Evolutionary conservation across 371 early-diverging fungal genomes (phyloP).

Genomic region (Syncephalastrum sp.): DNA sequence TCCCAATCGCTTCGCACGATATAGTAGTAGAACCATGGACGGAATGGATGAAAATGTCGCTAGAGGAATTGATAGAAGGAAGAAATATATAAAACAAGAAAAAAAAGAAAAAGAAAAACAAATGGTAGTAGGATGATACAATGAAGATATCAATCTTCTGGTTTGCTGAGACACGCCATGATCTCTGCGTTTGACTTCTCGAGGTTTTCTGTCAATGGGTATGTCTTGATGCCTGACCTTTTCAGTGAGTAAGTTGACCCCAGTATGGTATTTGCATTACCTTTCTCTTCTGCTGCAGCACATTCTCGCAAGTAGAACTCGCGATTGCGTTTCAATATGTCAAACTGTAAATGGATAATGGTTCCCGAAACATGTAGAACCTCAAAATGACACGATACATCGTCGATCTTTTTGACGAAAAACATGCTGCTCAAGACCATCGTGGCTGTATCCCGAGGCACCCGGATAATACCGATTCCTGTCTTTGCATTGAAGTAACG

Average conservation of each 20-base stretch:
- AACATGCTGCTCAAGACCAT: constrained; percentile 37
- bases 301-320: constrained; percentile 33
- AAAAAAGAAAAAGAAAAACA: too few relatives aligned
- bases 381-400: constrained; percentile 29
- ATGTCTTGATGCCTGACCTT: neutral
- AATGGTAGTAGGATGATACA: too few relatives aligned
- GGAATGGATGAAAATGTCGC: too few relatives aligned
- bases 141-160: neutral
- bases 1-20: too few relatives aligned
- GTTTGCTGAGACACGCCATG: neutral
- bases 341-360: constrained; percentile 34
- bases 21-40: too few relatives aligned
- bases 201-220: neutral
- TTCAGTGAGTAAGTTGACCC: neutral
- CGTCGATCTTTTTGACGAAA: constrained; percentile 34
- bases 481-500: constrained; percentile 45
- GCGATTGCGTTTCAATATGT: constrained; percentile 36
- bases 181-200: neutral
- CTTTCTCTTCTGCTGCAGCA: constrained; percentile 24
- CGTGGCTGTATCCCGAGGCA: constrained; percentile 36
- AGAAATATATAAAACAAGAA: too few relatives aligned
- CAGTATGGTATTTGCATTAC: constrained; percentile 5
- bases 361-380: constrained; percentile 38
- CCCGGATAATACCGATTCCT: constrained; percentile 37
- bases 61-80: too few relatives aligned